Percentiles rank a stretch among this genome's conserved stretches.
These are phyloP conservation scores for Populus tomentosa DNA, from an alignment of 441 rosid species.

Conservation along the genomic window DNA sequence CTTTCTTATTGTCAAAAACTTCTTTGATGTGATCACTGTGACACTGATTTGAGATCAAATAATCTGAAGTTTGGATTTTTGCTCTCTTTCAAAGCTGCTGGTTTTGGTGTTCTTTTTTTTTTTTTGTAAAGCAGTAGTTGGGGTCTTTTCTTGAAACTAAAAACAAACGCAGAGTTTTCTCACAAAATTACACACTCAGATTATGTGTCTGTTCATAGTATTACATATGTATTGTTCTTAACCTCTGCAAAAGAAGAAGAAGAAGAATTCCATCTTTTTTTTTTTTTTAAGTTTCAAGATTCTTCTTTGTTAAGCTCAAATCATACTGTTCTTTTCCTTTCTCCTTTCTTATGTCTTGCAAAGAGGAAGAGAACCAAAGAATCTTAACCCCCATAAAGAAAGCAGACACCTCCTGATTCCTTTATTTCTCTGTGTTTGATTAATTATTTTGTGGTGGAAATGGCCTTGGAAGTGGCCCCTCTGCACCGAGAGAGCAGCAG, in stretches of 20 bases:
- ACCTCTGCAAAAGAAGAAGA: background rate
- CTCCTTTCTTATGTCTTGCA: conserved; percentile 12
- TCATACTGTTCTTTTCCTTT: conserved; percentile 1
- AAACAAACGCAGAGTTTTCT: background rate
- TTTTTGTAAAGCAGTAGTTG: background rate
- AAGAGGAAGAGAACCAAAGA: conserved; percentile 19
- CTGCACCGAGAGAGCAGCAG: conserved; percentile 74
- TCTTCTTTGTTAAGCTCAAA: conserved; percentile 10
- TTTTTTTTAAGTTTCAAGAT: conserved; percentile 4
- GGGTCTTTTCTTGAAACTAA: background rate
- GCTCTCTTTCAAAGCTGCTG: conserved; percentile 9
- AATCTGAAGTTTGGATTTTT: background rate
- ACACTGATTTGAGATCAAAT: background rate
- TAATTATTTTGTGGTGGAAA: conserved; percentile 18
- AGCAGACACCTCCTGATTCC: conserved; percentile 8
- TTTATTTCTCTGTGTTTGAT: background rate
- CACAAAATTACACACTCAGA: background rate
- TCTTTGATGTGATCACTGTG: background rate
- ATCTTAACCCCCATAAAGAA: conserved; percentile 14
- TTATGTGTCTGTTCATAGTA: background rate
- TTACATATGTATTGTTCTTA: background rate
- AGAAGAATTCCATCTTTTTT: conserved; percentile 1
- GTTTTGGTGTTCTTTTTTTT: background rate
- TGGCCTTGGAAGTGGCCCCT: conserved; percentile 75
- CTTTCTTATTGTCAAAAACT: background rate